These are phyloP conservation scores for Leccinum arenicola DNA, from an alignment of 768 basidiomycete genomes.

Conservation along the genomic window DNA sequence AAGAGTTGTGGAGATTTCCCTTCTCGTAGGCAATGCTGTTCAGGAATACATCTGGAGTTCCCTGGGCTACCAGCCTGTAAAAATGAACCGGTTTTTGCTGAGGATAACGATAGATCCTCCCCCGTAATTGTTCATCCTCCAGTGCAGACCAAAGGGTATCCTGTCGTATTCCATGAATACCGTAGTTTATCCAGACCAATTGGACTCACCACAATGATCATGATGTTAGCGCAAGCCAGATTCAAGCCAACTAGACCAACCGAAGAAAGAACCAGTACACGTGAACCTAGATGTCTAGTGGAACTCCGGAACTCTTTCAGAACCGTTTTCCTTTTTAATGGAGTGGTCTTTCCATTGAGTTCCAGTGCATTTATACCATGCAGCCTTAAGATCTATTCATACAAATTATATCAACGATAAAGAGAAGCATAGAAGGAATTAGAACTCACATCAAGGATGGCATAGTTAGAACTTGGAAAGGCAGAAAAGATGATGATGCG, in stretches of 20 bases:
- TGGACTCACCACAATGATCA: neutral
- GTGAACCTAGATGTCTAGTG: neutral
- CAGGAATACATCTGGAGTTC: neutral
- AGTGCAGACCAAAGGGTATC: neutral
- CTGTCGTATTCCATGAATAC: neutral
- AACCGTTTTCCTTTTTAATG: neutral
- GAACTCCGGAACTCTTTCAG: neutral
- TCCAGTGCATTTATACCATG: neutral
- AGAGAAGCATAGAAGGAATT: too few species aligned
- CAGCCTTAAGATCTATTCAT: neutral
- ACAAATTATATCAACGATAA: too few species aligned
- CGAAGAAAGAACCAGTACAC: neutral
- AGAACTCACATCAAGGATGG: neutral
- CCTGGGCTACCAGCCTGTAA: neutral
- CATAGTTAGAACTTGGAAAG: neutral
- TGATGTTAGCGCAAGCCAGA: neutral
- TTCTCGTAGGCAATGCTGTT: neutral
- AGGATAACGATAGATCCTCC: neutral
- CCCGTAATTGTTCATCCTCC: neutral
- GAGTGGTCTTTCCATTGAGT: neutral
- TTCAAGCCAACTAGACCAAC: neutral
- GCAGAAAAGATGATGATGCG: neutral
- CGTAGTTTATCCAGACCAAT: neutral
- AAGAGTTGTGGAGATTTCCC: neutral
- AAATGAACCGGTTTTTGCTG: neutral